These are phyloP conservation scores for Nakazawaea ambrosiae DNA, from an alignment of 805 yeast genomes.

Conservation along the genomic window DNA sequence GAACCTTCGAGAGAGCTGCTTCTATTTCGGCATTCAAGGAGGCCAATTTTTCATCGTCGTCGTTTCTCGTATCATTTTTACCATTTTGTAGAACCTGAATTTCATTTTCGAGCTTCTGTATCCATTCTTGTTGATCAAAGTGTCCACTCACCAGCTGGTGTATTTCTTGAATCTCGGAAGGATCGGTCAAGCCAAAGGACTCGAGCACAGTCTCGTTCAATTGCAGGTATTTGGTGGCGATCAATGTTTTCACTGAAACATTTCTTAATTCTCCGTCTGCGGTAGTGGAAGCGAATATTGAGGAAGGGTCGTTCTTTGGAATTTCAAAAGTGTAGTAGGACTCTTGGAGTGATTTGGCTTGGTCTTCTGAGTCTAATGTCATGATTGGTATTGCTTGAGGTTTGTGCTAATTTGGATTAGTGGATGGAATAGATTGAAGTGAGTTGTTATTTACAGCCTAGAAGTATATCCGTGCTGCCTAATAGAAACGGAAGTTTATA, in stretches of 20 bases:
- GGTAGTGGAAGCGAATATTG: conserved; percentile 11
- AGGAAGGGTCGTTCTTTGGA: conserved; percentile 11
- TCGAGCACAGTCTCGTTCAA: conserved; percentile 23
- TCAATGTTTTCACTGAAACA: conserved; percentile 25
- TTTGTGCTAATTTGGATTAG: neutral
- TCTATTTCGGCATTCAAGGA: neutral
- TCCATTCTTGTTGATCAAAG: too few relatives aligned
- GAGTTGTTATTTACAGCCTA: too few relatives aligned
- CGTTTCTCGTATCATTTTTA: too few relatives aligned
- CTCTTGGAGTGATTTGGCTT: too few relatives aligned
- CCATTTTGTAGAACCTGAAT: too few relatives aligned
- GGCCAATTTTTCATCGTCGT: neutral
- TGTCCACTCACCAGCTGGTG: too few relatives aligned
- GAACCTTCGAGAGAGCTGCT: neutral
- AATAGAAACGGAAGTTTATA: too few relatives aligned
- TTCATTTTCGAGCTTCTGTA: too few relatives aligned
- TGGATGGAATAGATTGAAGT: too few relatives aligned
- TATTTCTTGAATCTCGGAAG: too few relatives aligned
- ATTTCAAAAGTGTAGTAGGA: neutral
- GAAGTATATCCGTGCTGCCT: too few relatives aligned
- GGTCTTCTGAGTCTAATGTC: too few relatives aligned
- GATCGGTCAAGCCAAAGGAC: conserved; percentile 3
- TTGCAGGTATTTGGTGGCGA: conserved; percentile 25
- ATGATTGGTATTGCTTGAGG: neutral
- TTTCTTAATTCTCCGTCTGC: conserved; percentile 12